A percentile compares a stretch with the other conserved stretches of the same genome.
Evolutionary conservation across 192 early-diverging fungal species (phyloP).

Genomic region (Gonapodya sp.): DNA sequence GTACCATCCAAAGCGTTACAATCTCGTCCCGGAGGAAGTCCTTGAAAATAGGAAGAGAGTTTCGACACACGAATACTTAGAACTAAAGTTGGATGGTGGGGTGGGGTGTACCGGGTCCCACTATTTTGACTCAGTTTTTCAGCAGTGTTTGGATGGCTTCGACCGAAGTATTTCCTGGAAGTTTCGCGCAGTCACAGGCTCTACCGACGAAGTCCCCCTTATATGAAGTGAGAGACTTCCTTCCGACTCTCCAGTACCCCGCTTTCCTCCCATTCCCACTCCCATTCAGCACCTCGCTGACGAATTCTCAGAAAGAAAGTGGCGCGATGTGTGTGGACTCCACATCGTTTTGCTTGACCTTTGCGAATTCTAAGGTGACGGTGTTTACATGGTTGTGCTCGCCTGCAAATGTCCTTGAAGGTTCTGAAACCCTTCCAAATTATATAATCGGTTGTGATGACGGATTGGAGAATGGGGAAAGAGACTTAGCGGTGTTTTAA

Average conservation of each 20-base stretch:
- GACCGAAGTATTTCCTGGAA: too few relatives aligned
- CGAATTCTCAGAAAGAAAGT: too few relatives aligned
- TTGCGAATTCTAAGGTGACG: neutral
- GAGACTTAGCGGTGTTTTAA: neutral
- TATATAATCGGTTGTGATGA: neutral
- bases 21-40: constrained; percentile 33
- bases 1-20: constrained; percentile 62
- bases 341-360: neutral
- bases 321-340: neutral
- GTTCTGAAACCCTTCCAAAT: neutral
- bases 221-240: constrained; percentile 53
- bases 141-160: too few relatives aligned
- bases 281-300: neutral
- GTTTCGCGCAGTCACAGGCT: too few relatives aligned
- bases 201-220: too few relatives aligned
- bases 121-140: constrained; percentile 33
- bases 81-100: constrained; percentile 19
- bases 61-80: constrained; percentile 21
- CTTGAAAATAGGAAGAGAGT: constrained; percentile 33
- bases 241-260: neutral
- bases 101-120: constrained; percentile 25
- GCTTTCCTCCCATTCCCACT: neutral
- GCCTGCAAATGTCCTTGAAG: neutral
- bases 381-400: neutral
- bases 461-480: neutral